Evolutionary conservation across 2,329 filamentous ascomycete species (phyloP).

Genomic region (Nothomitra cinnamomea): DNA sequence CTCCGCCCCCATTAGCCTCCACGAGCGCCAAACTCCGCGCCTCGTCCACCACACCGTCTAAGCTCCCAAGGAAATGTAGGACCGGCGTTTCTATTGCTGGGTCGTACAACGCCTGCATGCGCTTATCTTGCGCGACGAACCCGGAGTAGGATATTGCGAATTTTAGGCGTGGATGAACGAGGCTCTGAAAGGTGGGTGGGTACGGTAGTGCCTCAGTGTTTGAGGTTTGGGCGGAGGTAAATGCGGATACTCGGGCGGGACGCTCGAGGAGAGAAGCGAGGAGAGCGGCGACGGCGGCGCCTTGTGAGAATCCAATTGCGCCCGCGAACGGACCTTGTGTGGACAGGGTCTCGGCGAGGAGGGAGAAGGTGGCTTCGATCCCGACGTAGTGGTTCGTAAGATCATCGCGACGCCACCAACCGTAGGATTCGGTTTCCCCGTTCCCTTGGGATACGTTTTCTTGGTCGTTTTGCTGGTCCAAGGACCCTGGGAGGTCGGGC

Average conservation of each 20-base stretch:
- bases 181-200: neutral
- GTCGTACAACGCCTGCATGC: constrained; percentile 54
- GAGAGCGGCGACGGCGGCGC: constrained; percentile 54
- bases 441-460: constrained; percentile 9
- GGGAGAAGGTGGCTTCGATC: constrained; percentile 48
- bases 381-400: constrained; percentile 47
- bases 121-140: constrained; percentile 45
- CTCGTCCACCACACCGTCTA: constrained; percentile 84
- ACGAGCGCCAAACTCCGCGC: constrained; percentile 47
- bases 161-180: constrained; percentile 23
- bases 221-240: constrained; percentile 20
- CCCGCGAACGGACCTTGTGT: constrained; percentile 56
- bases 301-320: constrained; percentile 70
- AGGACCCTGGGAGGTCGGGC: constrained; percentile 53
- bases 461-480: constrained; percentile 11
- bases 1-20: constrained; percentile 39
- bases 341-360: constrained; percentile 43
- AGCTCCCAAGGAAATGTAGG: constrained; percentile 63
- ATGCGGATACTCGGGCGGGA: constrained; percentile 27
- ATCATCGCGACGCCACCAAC: constrained; percentile 65
- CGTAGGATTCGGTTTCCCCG: constrained; percentile 50
- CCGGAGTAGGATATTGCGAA: constrained; percentile 67
- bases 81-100: constrained; percentile 61
- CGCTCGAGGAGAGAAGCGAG: constrained; percentile 54
- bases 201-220: neutral